Conservation (phyloP, 208 protist genomes). For the Wallacemonas sp. region DNA sequence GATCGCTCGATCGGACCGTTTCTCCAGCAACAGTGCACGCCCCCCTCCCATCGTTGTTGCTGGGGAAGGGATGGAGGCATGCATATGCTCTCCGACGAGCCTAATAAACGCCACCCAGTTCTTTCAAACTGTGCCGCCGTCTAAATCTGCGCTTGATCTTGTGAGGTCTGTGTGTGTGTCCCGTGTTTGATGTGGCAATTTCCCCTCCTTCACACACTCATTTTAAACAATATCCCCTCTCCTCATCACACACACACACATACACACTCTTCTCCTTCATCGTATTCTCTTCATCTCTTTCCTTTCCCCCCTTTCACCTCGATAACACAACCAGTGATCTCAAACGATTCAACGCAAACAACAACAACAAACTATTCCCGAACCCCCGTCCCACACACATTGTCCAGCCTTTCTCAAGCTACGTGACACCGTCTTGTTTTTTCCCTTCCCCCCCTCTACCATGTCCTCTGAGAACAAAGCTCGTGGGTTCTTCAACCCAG, state of each 20-base stretch:
- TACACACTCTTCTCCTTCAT: slow-evolving; percentile 8
- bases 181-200: background rate
- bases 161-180: no score
- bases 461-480: slow-evolving; percentile 14
- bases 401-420: background rate
- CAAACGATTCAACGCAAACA: background rate
- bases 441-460: background rate
- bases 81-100: no score
- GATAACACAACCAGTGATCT: no score
- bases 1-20: no score
- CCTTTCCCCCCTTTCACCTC: background rate
- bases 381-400: background rate
- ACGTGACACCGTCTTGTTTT: background rate
- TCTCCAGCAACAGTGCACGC: no score
- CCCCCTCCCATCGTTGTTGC: no score
- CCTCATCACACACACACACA: no score
- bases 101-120: no score
- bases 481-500: slow-evolving; percentile 16
- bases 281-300: background rate
- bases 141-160: no score
- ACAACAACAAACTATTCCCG: background rate
- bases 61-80: no score
- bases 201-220: background rate
- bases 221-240: background rate
- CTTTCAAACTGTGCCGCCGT: no score